Conservation (phyloP, 2,329 filamentous ascomycete genomes). For the Ilyonectria sp. region DNA sequence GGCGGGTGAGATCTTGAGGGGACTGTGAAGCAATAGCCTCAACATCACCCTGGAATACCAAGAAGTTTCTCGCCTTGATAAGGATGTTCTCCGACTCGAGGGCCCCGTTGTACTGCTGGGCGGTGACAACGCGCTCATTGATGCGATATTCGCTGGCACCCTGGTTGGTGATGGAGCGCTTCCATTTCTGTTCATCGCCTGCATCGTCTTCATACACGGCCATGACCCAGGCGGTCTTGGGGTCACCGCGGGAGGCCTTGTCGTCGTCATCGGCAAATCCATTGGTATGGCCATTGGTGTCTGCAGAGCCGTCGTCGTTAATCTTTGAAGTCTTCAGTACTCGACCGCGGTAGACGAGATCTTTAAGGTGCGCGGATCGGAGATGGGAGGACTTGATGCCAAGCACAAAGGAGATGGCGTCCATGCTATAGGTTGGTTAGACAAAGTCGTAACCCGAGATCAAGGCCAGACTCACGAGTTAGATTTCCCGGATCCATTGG, state of each 20-base stretch:
- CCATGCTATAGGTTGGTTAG: conserved; percentile 77
- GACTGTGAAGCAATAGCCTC: conserved; percentile 97
- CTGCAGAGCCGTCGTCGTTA: conserved; percentile 88
- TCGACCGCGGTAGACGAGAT: conserved; percentile 95
- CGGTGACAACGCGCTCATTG: conserved; percentile 90
- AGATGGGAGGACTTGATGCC: conserved; percentile 99
- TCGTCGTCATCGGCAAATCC: conserved; percentile 74
- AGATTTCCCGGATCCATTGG: conserved; percentile 99
- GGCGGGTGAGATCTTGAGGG: conserved; percentile 89
- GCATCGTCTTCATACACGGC: conserved; percentile 98
- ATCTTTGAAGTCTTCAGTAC: conserved; percentile 94
- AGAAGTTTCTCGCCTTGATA: conserved; percentile 97
- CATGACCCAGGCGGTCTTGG: conserved; percentile 98
- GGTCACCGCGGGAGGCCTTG: conserved; percentile 82
- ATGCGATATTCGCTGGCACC: conserved; percentile 97
- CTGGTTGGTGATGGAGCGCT: conserved; percentile 89
- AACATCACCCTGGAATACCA: conserved; percentile 98
- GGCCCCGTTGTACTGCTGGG: conserved; percentile 93
- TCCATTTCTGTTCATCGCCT: conserved; percentile 95
- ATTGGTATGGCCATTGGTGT: conserved; percentile 73
- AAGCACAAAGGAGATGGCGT: conserved; percentile 98
- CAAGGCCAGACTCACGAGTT: conserved; percentile 80
- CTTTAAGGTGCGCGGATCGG: conserved; percentile 92
- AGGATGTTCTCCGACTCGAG: conserved; percentile 95
- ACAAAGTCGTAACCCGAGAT: conserved; percentile 4